These are phyloP conservation scores for Boletus rubescentipes DNA, from an alignment of 768 basidiomycete species.

Conservation along the genomic window DNA sequence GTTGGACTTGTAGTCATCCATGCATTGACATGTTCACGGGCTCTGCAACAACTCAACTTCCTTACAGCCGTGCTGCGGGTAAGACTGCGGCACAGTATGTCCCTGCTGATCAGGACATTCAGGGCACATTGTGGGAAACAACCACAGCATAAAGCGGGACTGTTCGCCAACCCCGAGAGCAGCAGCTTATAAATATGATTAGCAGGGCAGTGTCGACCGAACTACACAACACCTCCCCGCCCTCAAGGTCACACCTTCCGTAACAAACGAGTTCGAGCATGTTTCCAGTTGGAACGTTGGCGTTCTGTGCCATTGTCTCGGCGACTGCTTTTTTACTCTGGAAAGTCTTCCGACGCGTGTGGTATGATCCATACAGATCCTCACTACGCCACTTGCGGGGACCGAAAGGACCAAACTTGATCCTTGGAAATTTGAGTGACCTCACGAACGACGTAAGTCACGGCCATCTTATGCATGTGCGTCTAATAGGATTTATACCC, in stretches of 20 bases:
- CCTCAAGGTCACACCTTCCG: background rate
- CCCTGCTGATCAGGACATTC: background rate
- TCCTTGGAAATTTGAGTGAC: conserved; percentile 50
- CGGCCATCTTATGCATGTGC: background rate
- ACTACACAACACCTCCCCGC: background rate
- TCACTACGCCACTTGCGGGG: conserved; percentile 51
- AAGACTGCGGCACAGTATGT: background rate
- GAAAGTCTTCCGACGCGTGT: conserved; percentile 30
- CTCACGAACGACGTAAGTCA: conserved; percentile 42
- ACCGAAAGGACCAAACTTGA: conserved; percentile 41
- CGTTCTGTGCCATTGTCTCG: conserved; percentile 3
- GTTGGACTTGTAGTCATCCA: too few relatives aligned
- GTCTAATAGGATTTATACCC: background rate
- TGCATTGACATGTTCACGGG: too few relatives aligned
- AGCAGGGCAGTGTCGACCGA: background rate
- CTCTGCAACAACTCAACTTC: too few relatives aligned
- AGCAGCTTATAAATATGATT: background rate
- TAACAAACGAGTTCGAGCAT: background rate
- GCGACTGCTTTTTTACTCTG: conserved; percentile 31
- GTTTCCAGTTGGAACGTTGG: background rate
- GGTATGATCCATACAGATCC: conserved; percentile 36
- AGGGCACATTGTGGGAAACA: background rate
- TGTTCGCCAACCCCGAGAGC: too few relatives aligned
- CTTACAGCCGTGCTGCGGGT: too few relatives aligned
- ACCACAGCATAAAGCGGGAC: background rate